Base-by-base conservation (phyloP, 2,329 filamentous ascomycete genomes). In the Diplodia seriata region DNA sequence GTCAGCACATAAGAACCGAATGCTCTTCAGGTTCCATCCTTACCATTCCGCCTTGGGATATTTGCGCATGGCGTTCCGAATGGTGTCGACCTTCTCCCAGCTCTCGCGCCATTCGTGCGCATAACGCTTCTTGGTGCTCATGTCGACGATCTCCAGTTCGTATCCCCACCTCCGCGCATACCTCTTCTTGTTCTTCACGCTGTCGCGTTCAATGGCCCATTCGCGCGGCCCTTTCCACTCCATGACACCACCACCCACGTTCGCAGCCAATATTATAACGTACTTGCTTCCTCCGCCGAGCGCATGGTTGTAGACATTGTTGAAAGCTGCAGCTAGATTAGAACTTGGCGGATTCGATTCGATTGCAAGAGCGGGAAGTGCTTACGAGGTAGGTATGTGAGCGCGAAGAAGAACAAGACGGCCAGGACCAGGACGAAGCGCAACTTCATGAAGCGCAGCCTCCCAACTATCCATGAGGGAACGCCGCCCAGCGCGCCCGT, bases 101-200 rank as follows among this genome's bases (percentile, higher is more conserved):
- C 94, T 96, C 81, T 99, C 95, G 75, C 95, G 88, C 95, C 95
- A 99, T 81, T 99, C 95, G 81, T 99, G 95, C 33, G 95, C 94
- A 78, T 99, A 99, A 72, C 94, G 89, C 82, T 97, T 98, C 86
- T 97, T 97, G 66, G 94, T 97, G 82, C 93, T 94, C 94, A 99
- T 97, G 79, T 99, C 96, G 72, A 97, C 93, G 76, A 98, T 91
- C 78, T 99, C 95, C 68, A 99, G 83, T 70, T 97, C 91, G 78
- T 99, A 98, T 15, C 95, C 95, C 94, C 95, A 98, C 77, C 86
- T 86, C 40, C 87, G 85, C 2, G 89, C 90, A 76, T 99, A 99
- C 75, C 90, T 91, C 77, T 91, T 90, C 84, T 99, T 99, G 82
- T 99, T 99, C 78, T 90, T 90, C 66, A 98, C 88, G 76, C 94